Evolutionary conservation across 2,329 filamentous ascomycete genomes (phyloP), one percentile per base, ranked within the genome.

Genomic region (Sclerotiophoma versabilis): DNA sequence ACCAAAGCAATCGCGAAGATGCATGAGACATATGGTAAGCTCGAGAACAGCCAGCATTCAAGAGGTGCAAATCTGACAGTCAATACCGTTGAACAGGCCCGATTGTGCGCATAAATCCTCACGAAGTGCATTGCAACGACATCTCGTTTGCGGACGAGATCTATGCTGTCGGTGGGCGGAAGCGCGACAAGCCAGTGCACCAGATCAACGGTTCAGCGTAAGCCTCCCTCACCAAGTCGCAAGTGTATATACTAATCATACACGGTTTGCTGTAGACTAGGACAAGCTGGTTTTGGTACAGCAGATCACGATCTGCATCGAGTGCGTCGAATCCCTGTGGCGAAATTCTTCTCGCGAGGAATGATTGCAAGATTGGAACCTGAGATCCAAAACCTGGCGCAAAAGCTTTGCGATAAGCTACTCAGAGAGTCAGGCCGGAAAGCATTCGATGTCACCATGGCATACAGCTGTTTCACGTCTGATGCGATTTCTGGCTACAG

Each of bases 271-370:
- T 41, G 5, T 27, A 68, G 64, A 23, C 50, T 68, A 14, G 62
- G 62, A 15, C 30, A 62, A 48, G 47, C 65, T 50, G 63, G 65
- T 3, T 67, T 69, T 27, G 62, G 60, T 17, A 64, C 64, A 9
- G 57, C 59, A 11, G 59, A 65, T 17, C 61, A 75, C 51, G 68
- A 70, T 5, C 52, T 74, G 4, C 75, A 77, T 54, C 67, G 68
- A 5, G 5, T 65, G 9, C 64, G 75, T 12, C 64, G 73, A 29
- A 51, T 57, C 2, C 68, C 74, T 0, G 33, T 76, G 2, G 69
- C 68, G 37, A 71, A 69, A 6, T 76, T 75, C 64, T 76, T 77
- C 57, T 74, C 72, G 0, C 61, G 59, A n/a, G 44, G 59, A 10
- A 68, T 65, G 62, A 68, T 69, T 11, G 42, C 54, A 9, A 57